Percentiles rank a stretch among this genome's conserved stretches.
Evolutionary conservation across 176 grass and related monocot genomes (phyloP).

Genomic region (Hyparrhenia diplandra): DNA sequence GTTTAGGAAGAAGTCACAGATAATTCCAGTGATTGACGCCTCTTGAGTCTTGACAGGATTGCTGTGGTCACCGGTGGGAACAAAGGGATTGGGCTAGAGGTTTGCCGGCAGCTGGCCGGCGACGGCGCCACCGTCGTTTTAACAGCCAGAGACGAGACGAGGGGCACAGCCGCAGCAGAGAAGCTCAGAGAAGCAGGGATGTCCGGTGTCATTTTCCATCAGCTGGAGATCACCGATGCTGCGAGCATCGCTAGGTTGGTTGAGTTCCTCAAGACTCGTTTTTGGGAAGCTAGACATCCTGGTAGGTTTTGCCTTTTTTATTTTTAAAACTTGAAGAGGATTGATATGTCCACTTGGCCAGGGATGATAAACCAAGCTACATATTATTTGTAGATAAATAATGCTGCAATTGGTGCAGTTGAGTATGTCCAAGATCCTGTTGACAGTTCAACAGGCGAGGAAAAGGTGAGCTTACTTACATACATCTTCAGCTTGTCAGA

Average conservation of each 20-base stretch:
- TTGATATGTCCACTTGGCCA: not conserved
- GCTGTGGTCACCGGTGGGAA: slow-evolving; percentile 56
- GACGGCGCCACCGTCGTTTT: slow-evolving; percentile 41
- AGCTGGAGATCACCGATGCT: slow-evolving; percentile 41
- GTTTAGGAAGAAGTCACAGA: no score
- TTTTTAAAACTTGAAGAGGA: not conserved
- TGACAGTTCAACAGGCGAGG: not conserved
- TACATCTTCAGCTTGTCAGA: not conserved
- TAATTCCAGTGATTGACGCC: not conserved
- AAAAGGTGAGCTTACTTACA: not conserved
- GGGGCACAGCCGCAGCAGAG: slow-evolving; percentile 12
- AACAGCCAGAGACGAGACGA: slow-evolving; percentile 44
- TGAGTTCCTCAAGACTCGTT: slow-evolving; percentile 15
- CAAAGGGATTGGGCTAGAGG: slow-evolving; percentile 48
- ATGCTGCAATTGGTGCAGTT: slow-evolving; percentile 7
- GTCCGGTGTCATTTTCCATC: slow-evolving; percentile 38
- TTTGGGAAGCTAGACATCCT: slow-evolving; percentile 44
- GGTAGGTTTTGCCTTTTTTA: not conserved
- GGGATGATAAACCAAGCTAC: not conserved
- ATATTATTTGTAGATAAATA: slow-evolving; percentile 24
- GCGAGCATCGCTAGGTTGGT: slow-evolving; percentile 35
- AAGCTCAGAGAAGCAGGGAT: slow-evolving; percentile 7
- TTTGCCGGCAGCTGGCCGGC: slow-evolving; percentile 43
- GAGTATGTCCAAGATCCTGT: not conserved
- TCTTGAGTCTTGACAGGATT: slow-evolving; percentile 17